Evolutionary conservation across 2,329 filamentous ascomycete genomes (phyloP).

Genomic region (Fusarium sulawesiense): DNA sequence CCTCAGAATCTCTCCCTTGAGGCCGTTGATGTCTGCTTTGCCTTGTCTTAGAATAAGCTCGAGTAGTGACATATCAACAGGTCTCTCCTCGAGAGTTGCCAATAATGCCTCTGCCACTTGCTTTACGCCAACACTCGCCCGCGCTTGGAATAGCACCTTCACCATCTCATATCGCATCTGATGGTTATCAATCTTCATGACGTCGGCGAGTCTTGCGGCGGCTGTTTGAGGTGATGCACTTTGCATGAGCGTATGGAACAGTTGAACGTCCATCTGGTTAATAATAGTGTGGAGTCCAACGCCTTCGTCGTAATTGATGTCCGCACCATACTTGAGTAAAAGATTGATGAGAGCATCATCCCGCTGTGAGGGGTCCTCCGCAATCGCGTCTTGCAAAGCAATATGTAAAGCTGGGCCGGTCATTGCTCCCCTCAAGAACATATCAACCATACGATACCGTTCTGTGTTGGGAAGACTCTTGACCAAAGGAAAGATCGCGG

Average conservation of each 20-base stretch:
- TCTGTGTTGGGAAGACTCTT: constrained; percentile 56
- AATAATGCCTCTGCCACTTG: constrained; percentile 59
- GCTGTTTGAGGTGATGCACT: constrained; percentile 61
- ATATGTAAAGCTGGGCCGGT: constrained; percentile 60
- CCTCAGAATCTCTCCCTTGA: constrained; percentile 57
- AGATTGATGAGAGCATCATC: constrained; percentile 65
- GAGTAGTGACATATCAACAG: constrained; percentile 63
- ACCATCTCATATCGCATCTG: constrained; percentile 60
- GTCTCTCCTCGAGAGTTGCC: constrained; percentile 56
- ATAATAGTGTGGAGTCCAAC: constrained; percentile 62
- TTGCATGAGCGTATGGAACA: constrained; percentile 60
- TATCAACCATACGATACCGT: constrained; percentile 61
- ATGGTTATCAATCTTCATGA: constrained; percentile 59
- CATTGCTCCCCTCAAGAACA: constrained; percentile 62
- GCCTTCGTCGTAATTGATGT: constrained; percentile 66
- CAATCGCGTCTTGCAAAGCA: constrained; percentile 65
- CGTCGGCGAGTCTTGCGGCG: constrained; percentile 60
- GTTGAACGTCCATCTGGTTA: constrained; percentile 57
- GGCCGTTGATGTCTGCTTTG: constrained; percentile 63
- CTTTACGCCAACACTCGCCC: constrained; percentile 56
- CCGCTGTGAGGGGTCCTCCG: constrained; percentile 58
- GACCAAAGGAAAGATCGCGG: constrained; percentile 61
- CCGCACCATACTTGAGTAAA: constrained; percentile 63
- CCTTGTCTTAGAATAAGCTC: constrained; percentile 62
- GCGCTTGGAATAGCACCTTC: constrained; percentile 58